Base-by-base conservation (phyloP, 2,329 filamentous ascomycete species). In the Blumeriella jaapii region DNA sequence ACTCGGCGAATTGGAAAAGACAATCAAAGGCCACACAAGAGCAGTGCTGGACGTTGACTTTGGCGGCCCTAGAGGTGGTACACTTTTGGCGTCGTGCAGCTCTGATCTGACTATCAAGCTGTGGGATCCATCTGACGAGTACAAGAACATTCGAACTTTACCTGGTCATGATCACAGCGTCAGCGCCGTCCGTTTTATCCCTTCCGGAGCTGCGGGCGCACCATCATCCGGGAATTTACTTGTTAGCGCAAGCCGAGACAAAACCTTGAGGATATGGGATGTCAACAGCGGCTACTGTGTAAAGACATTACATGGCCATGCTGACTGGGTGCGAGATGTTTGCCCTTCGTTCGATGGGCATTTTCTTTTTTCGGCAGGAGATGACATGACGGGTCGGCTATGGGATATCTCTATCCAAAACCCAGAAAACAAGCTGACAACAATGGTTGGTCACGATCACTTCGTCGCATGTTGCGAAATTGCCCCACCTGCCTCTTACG, bases 101-200 rank as follows among this genome's bases (percentile, higher is more conserved):
- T 86, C 80, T 31, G 89, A 95, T 58, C 62, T 95, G 28, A 93
- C 85, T 2, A 94, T 95, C 61, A 94, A 94, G 59, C 65, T 95
- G 15, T 96, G 87, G 87, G 85, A 95, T 48, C 87, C 89, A 1
- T 72, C 76, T 27, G 82, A 93, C 55, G 83, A 91, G 40, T 95
- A 95, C 63, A 93, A 94, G 58, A 95, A 94, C 54, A 93, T 94
- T 38, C 74, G 86, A 33, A 95, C 87, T 1, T 65, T 95, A 13
- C 81, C 82, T 0, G 87, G 89, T 5, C 87, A 95, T 59, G 87
- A 95, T 50, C 89, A 95, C 58, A 91, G 80, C 46, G 83, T 95
- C 36, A 91, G 82, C 48, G 79, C 83, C 2, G 78, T 95, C 19
- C 78, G 86, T 6, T 95, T 95, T 56, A 79, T 94, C 23, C 85